Evolutionary conservation across 805 yeast genomes (phyloP).

Genomic region (Kodamaea hsintzibuensis): DNA sequence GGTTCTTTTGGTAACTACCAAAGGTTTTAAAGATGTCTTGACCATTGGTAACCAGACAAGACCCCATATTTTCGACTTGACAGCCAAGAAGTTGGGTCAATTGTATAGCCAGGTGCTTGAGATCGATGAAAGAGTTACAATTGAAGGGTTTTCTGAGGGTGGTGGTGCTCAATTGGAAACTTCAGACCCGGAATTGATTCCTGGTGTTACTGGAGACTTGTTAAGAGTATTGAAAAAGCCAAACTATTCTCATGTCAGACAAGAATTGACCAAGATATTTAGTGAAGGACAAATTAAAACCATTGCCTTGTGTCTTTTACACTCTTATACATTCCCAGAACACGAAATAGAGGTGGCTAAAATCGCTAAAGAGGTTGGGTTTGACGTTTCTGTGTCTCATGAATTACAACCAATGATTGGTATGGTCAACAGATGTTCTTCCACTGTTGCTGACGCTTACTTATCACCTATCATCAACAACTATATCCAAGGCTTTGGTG

Average conservation of each 20-base stretch:
- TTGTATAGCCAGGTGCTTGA: conserved; percentile 78
- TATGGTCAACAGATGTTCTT: conserved; percentile 41
- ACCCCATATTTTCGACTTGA: conserved; percentile 84
- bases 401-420: conserved; percentile 46
- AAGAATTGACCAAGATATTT: conserved; percentile 27
- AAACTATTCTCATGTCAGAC: conserved; percentile 23
- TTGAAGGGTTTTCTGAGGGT: conserved; percentile 73
- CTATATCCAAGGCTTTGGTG: conserved; percentile 37
- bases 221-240: conserved; percentile 34
- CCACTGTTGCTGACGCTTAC: conserved; percentile 47
- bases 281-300: conserved; percentile 24
- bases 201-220: conserved; percentile 35
- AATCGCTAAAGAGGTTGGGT: conserved; percentile 38
- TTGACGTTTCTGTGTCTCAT: conserved; percentile 41
- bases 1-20: conserved; percentile 83
- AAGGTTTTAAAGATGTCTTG: conserved; percentile 83
- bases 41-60: conserved; percentile 89
- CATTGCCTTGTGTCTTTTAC: conserved; percentile 40
- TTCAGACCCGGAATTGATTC: conserved; percentile 18
- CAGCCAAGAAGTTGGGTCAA: conserved; percentile 68
- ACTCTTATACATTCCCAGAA: conserved; percentile 41
- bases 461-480: conserved; percentile 39
- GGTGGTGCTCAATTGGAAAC: conserved; percentile 39
- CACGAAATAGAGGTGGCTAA: conserved; percentile 38
- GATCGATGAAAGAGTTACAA: conserved; percentile 85